Evolutionary conservation across 768 basidiomycete genomes (phyloP), one percentile per base, ranked within the genome.

Genomic region (Sarcomyxa edulis): DNA sequence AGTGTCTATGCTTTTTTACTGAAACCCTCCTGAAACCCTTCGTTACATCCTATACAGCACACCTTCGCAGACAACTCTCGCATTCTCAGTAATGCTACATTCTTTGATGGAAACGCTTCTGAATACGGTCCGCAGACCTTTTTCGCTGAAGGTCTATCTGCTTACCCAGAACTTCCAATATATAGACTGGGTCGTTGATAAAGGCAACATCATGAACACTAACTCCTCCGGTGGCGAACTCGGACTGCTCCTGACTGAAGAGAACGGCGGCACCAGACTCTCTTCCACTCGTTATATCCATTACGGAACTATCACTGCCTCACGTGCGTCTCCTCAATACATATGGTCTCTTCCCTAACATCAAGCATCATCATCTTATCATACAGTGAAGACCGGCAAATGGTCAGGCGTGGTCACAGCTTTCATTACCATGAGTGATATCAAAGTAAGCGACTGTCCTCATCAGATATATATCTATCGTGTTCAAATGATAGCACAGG

Each of bases 331-430:
- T 12, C 29, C 19, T n/a, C n/a, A n/a, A n/a, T n/a, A n/a, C n/a
- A n/a, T n/a, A n/a, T n/a, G n/a, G n/a, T n/a, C n/a, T n/a, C n/a
- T n/a, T n/a, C n/a, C n/a, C 27, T 24, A 12, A 18, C 31, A 24
- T 31, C 14, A 7, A 14, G n/a, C n/a, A n/a, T n/a, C 7, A 12
- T 18, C 32, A 21, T 24, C 15, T 39, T 16, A n/a, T 35, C 19
- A 20, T 40, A 21, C 49, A 84, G 83, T 88, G 48, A 89, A 88
- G 62, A 83, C 86, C 1, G 78, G 84, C 28, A 74, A 76, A 40
- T 89, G 85, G 86, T 69, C 55, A 12, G 89, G 89, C 23, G 80
- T 93, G 6, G 83, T 94, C 37, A 81, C 83, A 1, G 89, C 90
- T 7, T 85, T 84, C 61, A 86, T 89, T 51, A 84, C 81, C 5